These are phyloP conservation scores for Phytopythium litorale DNA, from an alignment of 352 stramenopile species.

Conservation along the genomic window DNA sequence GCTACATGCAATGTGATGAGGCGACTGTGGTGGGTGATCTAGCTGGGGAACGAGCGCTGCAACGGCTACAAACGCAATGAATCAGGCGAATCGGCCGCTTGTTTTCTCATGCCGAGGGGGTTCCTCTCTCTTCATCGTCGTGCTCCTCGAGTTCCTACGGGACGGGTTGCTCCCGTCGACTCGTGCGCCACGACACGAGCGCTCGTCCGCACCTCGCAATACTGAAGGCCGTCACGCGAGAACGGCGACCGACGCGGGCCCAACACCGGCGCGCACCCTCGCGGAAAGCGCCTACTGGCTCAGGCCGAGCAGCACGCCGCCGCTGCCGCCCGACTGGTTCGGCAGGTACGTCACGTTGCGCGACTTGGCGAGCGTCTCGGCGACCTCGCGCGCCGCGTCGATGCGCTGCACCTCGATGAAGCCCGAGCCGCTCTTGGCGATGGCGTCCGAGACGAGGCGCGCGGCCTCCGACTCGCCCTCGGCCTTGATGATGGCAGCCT, in stretches of 20 bases:
- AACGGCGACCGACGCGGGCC: not conserved
- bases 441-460: conserved; percentile 96
- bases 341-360: conserved; percentile 99
- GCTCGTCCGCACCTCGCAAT: not conserved
- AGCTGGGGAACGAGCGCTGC: not conserved
- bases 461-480: conserved; percentile 98
- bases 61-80: not conserved
- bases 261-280: not conserved
- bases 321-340: conserved; percentile 81
- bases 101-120: not conserved
- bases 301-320: conserved; percentile 80
- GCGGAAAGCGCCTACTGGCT: conserved; percentile 35
- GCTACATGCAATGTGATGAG: no score
- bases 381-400: conserved; percentile 99
- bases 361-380: conserved; percentile 94
- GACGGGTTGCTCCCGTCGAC: not conserved
- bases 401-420: conserved; percentile 99
- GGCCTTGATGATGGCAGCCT: conserved; percentile 90
- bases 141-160: not conserved
- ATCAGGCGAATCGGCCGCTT: not conserved
- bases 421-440: conserved; percentile 96
- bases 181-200: not conserved
- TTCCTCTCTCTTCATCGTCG: not conserved
- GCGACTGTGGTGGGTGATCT: no score
- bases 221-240: not conserved